Evolutionary conservation across 805 yeast genomes (phyloP).

Genomic region (Metschnikowia cubensis): DNA sequence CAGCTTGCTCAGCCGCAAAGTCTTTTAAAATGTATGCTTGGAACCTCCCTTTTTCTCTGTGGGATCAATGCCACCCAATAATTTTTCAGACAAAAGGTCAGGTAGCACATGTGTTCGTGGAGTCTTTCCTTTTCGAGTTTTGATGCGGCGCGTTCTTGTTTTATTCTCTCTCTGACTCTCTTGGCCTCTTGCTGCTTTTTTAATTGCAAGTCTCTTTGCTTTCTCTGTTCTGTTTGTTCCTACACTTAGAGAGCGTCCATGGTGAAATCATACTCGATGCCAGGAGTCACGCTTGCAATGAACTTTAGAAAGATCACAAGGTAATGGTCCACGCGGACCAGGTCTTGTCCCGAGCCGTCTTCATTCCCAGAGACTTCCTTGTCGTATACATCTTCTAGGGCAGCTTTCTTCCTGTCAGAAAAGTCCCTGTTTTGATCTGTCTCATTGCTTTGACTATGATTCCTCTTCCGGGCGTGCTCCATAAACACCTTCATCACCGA

Average conservation of each 20-base stretch:
- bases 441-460: no score
- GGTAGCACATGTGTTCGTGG: constrained; percentile 28
- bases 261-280: constrained; percentile 96
- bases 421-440: no score
- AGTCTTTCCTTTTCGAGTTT: constrained; percentile 5
- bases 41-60: constrained; percentile 12
- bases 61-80: constrained; percentile 22
- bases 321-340: constrained; percentile 83
- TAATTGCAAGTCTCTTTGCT: constrained; percentile 29
- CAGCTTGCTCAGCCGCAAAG: constrained; percentile 29
- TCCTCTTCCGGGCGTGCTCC: constrained; percentile 50
- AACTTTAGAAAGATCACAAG: constrained; percentile 85
- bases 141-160: constrained; percentile 24
- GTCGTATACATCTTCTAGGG: no score
- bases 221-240: constrained; percentile 27
- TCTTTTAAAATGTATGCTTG: constrained; percentile 32
- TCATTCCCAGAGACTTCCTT: no score
- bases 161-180: constrained; percentile 11
- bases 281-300: constrained; percentile 95
- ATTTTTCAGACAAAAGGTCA: constrained; percentile 40
- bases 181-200: constrained; percentile 34
- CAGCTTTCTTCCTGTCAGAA: no score
- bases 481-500: constrained; percentile 88
- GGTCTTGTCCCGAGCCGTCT: no score
- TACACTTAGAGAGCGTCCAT: constrained; percentile 74